Conservation (phyloP, 78 protist genomes). For the Protostelium mycophagum region DNA sequence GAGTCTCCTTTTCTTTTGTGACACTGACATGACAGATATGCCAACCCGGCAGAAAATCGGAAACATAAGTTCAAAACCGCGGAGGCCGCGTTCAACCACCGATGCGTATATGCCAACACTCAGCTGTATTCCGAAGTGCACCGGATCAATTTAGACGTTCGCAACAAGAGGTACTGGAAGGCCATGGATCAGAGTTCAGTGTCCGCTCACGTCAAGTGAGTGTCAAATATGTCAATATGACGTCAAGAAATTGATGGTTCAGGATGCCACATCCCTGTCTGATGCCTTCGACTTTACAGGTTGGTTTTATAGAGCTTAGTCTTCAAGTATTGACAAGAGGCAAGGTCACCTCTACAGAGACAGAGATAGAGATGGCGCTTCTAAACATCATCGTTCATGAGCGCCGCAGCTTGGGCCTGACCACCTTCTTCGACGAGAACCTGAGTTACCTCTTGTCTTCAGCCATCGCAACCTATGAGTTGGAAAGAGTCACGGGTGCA, state of each 20-base stretch:
- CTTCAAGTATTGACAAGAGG: neutral
- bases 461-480: neutral
- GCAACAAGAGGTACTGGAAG: neutral
- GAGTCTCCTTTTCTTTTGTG: neutral
- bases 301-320: neutral
- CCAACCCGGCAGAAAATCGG: neutral
- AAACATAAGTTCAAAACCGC: neutral
- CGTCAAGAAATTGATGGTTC: neutral
- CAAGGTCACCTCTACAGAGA: neutral
- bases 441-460: neutral
- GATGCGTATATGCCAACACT: neutral
- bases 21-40: neutral
- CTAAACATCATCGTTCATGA: neutral
- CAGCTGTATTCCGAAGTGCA: neutral
- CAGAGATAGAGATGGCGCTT: neutral
- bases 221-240: neutral
- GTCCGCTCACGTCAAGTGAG: neutral
- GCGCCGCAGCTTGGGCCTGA: neutral
- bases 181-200: neutral
- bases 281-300: neutral
- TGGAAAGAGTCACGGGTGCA: neutral
- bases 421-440: neutral
- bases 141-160: neutral
- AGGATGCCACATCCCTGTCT: neutral
- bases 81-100: neutral